These are phyloP conservation scores for Afroboletus lepidellus DNA, from an alignment of 1,284 basidiomycete genomes.

Conservation along the genomic window DNA sequence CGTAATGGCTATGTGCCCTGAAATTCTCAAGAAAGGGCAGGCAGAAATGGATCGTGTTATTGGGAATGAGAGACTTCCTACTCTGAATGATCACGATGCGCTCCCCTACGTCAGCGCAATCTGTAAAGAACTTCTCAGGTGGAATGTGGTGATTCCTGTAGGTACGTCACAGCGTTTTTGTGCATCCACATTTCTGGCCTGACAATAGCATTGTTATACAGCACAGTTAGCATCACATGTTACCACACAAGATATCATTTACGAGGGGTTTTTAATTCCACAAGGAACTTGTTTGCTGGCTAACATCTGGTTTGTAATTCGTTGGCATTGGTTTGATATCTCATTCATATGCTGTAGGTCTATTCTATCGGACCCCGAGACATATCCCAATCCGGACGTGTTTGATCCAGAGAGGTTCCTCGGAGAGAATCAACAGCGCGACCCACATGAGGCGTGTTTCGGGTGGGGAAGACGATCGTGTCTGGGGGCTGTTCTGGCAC, in stretches of 20 bases:
- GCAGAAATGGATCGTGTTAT: conserved; percentile 17
- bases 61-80: conserved; percentile 15
- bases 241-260: conserved; percentile 34
- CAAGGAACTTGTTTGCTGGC: conserved; percentile 31
- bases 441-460: too few species aligned
- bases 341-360: conserved; percentile 5
- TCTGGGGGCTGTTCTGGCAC: conserved; percentile 13
- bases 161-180: conserved; percentile 2
- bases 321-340: background rate
- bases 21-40: conserved; percentile 10
- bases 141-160: conserved; percentile 14
- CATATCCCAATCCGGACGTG: conserved; percentile 12
- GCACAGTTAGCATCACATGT: conserved; percentile 33
- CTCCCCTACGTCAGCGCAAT: conserved; percentile 21
- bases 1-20: conserved; percentile 16
- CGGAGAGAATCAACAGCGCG: conserved; percentile 1
- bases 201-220: too few species aligned
- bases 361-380: too few species aligned
- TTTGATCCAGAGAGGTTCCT: conserved; percentile 14
- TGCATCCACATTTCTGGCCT: conserved; percentile 1
- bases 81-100: conserved; percentile 7
- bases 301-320: conserved; percentile 20
- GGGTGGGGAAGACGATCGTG: conserved; percentile 14
- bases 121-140: conserved; percentile 17
- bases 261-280: conserved; percentile 39